Percentiles rank a stretch among this genome's conserved stretches.
These are phyloP conservation scores for Myxozyma neglecta DNA, from an alignment of 805 yeast species.

Conservation along the genomic window DNA sequence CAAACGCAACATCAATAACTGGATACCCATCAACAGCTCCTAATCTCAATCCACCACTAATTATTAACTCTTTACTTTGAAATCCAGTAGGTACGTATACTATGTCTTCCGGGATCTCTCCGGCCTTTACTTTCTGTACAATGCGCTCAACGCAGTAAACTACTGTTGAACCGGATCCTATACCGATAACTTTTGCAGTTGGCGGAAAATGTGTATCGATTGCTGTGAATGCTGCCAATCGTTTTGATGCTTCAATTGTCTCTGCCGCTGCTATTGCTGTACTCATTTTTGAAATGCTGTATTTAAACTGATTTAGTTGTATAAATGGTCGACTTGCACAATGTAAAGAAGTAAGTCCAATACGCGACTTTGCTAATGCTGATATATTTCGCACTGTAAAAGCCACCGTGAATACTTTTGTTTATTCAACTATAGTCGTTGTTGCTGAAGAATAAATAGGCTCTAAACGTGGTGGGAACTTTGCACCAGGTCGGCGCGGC, in stretches of 20 bases:
- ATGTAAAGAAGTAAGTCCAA: too few relatives aligned
- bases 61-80: slow-evolving; percentile 84
- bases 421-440: neutral
- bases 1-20: slow-evolving; percentile 86
- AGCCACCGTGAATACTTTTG: neutral
- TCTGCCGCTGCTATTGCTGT: slow-evolving; percentile 3
- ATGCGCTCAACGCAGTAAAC: slow-evolving; percentile 95
- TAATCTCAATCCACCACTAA: slow-evolving; percentile 72
- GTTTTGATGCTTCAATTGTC: slow-evolving; percentile 76
- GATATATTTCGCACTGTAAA: neutral
- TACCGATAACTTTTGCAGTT: slow-evolving; percentile 74
- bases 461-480: too few relatives aligned
- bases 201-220: slow-evolving; percentile 82
- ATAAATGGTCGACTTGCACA: too few relatives aligned
- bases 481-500: neutral
- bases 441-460: neutral
- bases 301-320: neutral
- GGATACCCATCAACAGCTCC: slow-evolving; percentile 81
- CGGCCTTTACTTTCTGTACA: slow-evolving; percentile 56
- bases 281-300: neutral
- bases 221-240: slow-evolving; percentile 86
- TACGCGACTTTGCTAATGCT: too few relatives aligned
- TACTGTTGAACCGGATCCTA: slow-evolving; percentile 97
- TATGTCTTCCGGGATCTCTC: slow-evolving; percentile 46
- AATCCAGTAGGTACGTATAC: slow-evolving; percentile 95